Base-by-base conservation (phyloP, 2,329 filamentous ascomycete genomes). In the Stromatinia cepivora region DNA sequence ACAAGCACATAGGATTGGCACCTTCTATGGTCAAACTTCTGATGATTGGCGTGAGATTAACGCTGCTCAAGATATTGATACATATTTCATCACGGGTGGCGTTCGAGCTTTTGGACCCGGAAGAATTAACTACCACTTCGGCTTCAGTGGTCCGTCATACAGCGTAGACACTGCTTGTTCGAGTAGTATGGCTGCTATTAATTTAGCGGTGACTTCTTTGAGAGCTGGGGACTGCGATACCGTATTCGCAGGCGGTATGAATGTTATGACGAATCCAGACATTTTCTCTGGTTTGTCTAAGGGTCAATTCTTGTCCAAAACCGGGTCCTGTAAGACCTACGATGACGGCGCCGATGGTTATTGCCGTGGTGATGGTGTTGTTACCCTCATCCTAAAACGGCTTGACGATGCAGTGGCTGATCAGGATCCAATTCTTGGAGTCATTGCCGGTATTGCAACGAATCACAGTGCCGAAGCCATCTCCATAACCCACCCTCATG, bases 151-250 rank as follows among this genome's bases (percentile, higher is more conserved):
- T 0, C 84, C 86, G 4, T 86, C 84, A 72, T 81, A 87, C 77
- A 86, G 84, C 0, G 77, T 88, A 20, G 86, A 88, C 66, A 88
- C 87, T 0, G 87, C 85, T 28, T 89, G 87, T 76, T 87, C 85
- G 34, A 83, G 82, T 15, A 85, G 83, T 62, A 79, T 88, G 28
- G 82, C 86, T 5, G 83, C 84, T 0, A 79, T 88, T 4, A 84
- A 88, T 72, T 77, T 85, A 46, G 86, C 84, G 2, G 83, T 82
- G 25, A 83, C 85, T 65, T 83, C 82, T 34, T 76, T 88, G 0
- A 78, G 81, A 10, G 78, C 74, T 31, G 81, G 82, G 3, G 83
- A 87, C 59, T 80, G 81, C 0, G 80, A 80, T 4, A 74, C 82
- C 50, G 83, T 72, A 17, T 53, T 79, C 86, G 8, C 79, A 81